Evolutionary conservation across 2,329 filamentous ascomycete genomes (phyloP).

Genomic region (Dactylellina cionopaga): DNA sequence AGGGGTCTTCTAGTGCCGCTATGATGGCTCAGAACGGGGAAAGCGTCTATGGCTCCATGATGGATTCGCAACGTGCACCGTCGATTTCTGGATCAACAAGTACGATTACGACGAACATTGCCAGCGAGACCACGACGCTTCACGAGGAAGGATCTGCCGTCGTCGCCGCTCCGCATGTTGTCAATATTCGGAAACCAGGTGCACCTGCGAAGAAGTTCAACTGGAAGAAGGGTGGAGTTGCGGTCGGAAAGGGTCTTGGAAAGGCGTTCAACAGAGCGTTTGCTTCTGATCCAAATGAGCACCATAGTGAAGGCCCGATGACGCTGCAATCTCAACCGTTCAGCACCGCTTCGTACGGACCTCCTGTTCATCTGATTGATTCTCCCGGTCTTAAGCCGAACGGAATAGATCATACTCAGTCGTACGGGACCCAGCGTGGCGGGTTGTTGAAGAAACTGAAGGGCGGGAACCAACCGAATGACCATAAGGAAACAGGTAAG

Average conservation of each 20-base stretch:
- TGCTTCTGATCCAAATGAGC: conserved; percentile 73
- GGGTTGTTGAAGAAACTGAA: conserved; percentile 43
- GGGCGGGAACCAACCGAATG: conserved; percentile 26
- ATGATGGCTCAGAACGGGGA: conserved; percentile 65
- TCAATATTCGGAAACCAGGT: conserved; percentile 86
- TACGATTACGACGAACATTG: conserved; percentile 55
- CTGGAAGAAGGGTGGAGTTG: conserved; percentile 97
- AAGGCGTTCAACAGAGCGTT: conserved; percentile 95
- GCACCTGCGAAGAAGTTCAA: conserved; percentile 91
- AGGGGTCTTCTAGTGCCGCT: conserved; percentile 74
- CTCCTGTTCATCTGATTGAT: conserved; percentile 47
- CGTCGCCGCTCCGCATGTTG: conserved; percentile 83
- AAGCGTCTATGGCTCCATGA: conserved; percentile 58
- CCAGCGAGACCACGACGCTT: conserved; percentile 60
- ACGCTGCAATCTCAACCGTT: conserved; percentile 54
- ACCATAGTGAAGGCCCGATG: conserved; percentile 69
- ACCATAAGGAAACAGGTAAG: conserved; percentile 33
- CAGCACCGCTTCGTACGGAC: conserved; percentile 44
- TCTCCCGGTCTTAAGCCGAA: conserved; percentile 57
- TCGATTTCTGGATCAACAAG: conserved; percentile 54
- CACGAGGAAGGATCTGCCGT: conserved; percentile 75
- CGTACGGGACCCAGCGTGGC: conserved; percentile 46
- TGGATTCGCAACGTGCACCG: conserved; percentile 58
- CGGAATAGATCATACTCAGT: conserved; percentile 46
- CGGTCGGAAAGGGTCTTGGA: conserved; percentile 89